A percentile compares a stretch with the other conserved stretches of the same genome.
Evolutionary conservation across 1,284 basidiomycete species (phyloP).

Genomic region (Coriolopsis trogii): DNA sequence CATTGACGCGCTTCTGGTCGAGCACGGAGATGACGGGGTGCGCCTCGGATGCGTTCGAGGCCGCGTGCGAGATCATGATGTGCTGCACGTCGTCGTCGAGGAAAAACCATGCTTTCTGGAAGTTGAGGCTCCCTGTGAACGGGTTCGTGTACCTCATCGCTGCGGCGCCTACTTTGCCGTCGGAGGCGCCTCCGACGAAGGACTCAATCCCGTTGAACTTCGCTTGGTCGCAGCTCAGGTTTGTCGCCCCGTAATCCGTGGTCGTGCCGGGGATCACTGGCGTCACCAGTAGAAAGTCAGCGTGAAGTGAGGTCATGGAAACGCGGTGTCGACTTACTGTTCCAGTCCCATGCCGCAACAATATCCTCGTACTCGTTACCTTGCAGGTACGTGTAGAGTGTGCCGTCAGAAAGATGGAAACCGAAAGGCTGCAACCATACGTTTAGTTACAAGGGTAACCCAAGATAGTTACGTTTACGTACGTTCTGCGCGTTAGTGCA

Average conservation of each 20-base stretch:
- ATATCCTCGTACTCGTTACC: conserved; percentile 75
- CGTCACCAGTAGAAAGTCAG: neutral
- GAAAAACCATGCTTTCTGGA: conserved; percentile 77
- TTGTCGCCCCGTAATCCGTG: conserved; percentile 57
- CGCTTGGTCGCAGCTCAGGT: conserved; percentile 47
- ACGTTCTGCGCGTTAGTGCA: conserved; percentile 67
- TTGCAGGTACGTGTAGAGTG: conserved; percentile 60
- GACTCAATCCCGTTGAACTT: conserved; percentile 47
- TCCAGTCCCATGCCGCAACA: conserved; percentile 72
- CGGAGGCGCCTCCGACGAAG: conserved; percentile 68
- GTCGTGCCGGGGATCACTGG: conserved; percentile 66
- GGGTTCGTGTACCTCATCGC: conserved; percentile 71
- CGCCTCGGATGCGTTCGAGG: conserved; percentile 34
- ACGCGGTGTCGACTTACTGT: conserved; percentile 49
- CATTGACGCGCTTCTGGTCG: conserved; percentile 57
- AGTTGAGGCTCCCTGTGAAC: conserved; percentile 51
- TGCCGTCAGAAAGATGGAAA: conserved; percentile 70
- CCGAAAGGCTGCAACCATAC: conserved; percentile 49
- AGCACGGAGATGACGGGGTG: conserved; percentile 65
- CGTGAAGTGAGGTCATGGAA: no score
- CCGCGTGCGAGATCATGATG: conserved; percentile 57
- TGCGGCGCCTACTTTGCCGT: conserved; percentile 53
- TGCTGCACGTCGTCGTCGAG: conserved; percentile 62
- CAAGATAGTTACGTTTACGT: conserved; percentile 9
- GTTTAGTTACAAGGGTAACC: neutral